A percentile compares a stretch with the other conserved stretches of the same genome.
Conservation (phyloP, 1,284 basidiomycete species). For the Leccinum fallax region DNA sequence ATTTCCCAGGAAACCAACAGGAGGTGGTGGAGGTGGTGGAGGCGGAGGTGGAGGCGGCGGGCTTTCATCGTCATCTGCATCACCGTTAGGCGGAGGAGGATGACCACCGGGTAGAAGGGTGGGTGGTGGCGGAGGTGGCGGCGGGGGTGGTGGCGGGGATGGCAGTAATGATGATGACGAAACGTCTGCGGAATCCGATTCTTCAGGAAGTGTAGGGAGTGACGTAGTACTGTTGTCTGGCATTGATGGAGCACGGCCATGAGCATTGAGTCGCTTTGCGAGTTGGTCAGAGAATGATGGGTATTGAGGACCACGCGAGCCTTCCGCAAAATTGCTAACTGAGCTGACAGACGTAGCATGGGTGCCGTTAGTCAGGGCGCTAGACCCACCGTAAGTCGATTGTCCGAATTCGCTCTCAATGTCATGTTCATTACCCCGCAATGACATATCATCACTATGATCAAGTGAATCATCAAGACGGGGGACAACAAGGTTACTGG, state of each 20-base stretch:
- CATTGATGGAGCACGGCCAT: constrained; percentile 35
- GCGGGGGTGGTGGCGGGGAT: constrained; percentile 36
- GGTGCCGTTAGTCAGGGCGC: constrained; percentile 51
- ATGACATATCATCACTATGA: constrained; percentile 41
- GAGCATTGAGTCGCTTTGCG: constrained; percentile 45
- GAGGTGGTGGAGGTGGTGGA: constrained; percentile 28
- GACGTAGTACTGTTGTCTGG: constrained; percentile 21
- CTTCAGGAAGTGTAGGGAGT: constrained; percentile 44
- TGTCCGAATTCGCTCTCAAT: constrained; percentile 57
- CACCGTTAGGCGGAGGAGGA: constrained; percentile 36
- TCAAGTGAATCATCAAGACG: constrained; percentile 46
- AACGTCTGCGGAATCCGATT: constrained; percentile 25
- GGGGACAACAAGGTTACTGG: constrained; percentile 47
- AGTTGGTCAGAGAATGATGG: constrained; percentile 64
- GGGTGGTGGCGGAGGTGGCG: constrained; percentile 30
- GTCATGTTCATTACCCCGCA: constrained; percentile 50
- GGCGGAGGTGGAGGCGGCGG: constrained; percentile 37
- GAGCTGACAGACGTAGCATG: constrained; percentile 60
- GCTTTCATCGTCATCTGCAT: constrained; percentile 34
- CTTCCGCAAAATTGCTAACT: constrained; percentile 38
- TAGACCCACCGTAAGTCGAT: constrained; percentile 49
- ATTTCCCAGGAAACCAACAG: constrained; percentile 27
- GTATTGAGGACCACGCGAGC: constrained; percentile 38
- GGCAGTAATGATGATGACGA: constrained; percentile 34
- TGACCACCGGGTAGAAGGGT: constrained; percentile 15